These are phyloP conservation scores for Penicillium sp. DNA, from an alignment of 2,329 filamentous ascomycete species.

Conservation along the genomic window DNA sequence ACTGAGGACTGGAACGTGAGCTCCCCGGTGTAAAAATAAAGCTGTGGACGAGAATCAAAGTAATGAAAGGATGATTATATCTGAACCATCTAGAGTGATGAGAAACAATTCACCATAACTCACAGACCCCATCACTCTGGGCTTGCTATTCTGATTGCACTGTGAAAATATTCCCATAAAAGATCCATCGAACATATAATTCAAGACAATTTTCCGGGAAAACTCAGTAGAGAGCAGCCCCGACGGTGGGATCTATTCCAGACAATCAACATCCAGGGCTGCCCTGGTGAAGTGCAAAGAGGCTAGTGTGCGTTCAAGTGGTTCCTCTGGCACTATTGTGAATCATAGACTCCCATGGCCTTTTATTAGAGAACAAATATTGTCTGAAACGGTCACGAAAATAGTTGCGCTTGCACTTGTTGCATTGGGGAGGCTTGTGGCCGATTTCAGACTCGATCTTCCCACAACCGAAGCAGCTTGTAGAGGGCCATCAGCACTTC, in stretches of 20 bases:
- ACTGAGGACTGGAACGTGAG: no score
- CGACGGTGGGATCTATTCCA: neutral
- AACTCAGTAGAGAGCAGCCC: no score
- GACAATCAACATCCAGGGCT: neutral
- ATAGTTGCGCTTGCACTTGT: neutral
- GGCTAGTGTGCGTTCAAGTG: neutral
- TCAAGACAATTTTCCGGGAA: no score
- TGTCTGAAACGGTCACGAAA: neutral
- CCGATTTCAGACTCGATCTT: neutral
- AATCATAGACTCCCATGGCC: neutral
- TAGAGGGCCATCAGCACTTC: neutral
- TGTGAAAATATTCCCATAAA: neutral
- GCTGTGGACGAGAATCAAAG: neutral
- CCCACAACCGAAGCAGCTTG: neutral
- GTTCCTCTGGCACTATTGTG: neutral
- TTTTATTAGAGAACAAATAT: no score
- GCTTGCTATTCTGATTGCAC: neutral
- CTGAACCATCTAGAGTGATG: neutral
- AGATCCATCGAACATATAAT: neutral
- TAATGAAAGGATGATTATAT: neutral
- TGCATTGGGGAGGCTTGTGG: neutral
- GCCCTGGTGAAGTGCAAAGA: neutral
- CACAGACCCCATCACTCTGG: neutral
- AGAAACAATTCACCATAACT: neutral
- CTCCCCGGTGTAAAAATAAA: neutral